Percentiles rank a stretch among this genome's conserved stretches.
These are phyloP conservation scores for Caloboletus firmus DNA, from an alignment of 1,284 basidiomycete species.

Conservation along the genomic window DNA sequence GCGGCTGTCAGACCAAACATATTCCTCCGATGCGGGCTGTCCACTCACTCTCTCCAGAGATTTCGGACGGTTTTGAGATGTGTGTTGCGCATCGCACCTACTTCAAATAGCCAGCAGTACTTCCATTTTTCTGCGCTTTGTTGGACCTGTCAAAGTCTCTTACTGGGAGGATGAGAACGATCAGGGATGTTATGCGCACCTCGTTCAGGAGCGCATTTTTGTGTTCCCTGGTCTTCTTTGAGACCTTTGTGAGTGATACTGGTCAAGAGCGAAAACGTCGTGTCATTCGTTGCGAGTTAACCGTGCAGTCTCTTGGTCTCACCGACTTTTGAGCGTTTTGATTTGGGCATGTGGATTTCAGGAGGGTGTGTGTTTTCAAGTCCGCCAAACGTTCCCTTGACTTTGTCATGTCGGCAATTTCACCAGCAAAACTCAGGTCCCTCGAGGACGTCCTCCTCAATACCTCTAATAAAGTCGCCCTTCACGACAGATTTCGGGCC, in stretches of 20 bases:
- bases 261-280: conserved; percentile 4
- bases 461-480: conserved; percentile 64
- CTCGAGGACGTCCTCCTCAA: conserved; percentile 80
- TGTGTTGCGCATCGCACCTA: conserved; percentile 93
- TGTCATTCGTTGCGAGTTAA: conserved; percentile 14
- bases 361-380: conserved; percentile 25
- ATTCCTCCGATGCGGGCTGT: not conserved
- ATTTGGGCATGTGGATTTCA: conserved; percentile 70
- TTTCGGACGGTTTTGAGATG: conserved; percentile 92
- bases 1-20: conserved; percentile 7
- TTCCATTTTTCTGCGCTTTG: conserved; percentile 82
- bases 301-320: conserved; percentile 26
- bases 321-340: conserved; percentile 85
- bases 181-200: conserved; percentile 46
- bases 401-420: conserved; percentile 34
- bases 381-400: conserved; percentile 32
- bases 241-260: conserved; percentile 80
- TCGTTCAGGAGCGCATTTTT: conserved; percentile 84
- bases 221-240: conserved; percentile 79
- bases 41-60: conserved; percentile 87
- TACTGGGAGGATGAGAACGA: conserved; percentile 3
- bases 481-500: conserved; percentile 90
- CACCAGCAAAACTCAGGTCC: conserved; percentile 46
- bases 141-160: conserved; percentile 59
- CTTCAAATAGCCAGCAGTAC: conserved; percentile 94